These are phyloP conservation scores for Alternaria brassicicola DNA, from an alignment of 2,329 filamentous ascomycete species.

Conservation along the genomic window DNA sequence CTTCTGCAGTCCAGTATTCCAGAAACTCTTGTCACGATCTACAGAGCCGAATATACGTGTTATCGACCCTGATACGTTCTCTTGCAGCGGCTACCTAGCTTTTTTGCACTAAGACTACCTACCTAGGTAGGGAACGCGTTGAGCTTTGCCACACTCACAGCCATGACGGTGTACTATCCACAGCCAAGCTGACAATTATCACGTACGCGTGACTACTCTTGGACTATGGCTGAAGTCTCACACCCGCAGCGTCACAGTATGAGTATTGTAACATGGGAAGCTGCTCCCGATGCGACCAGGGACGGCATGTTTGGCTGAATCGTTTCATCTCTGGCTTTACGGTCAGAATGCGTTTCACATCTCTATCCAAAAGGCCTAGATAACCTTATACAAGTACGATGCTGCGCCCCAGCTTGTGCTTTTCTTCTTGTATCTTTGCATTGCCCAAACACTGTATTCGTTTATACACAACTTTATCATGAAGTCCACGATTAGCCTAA, in stretches of 20 bases:
- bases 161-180: too few relatives aligned
- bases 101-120: neutral
- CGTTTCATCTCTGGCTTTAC: slow-evolving; percentile 35
- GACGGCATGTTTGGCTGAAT: neutral
- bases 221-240: neutral
- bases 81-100: too few relatives aligned
- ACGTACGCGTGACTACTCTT: neutral
- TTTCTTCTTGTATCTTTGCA: neutral
- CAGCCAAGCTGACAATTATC: neutral
- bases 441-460: neutral
- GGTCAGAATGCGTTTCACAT: slow-evolving; percentile 31
- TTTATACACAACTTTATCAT: slow-evolving; percentile 18
- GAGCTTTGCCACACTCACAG: neutral
- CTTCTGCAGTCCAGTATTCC: neutral
- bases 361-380: neutral
- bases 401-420: neutral
- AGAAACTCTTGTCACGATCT: neutral
- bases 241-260: neutral
- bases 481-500: slow-evolving; percentile 27
- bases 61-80: neutral
- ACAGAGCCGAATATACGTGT: neutral
- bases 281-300: neutral
- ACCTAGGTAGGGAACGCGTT: neutral
- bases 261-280: neutral
- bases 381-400: neutral